phyloP scores from a whole-genome alignment of 345 rosid species.

The Euphorbia lathyris region DNA sequence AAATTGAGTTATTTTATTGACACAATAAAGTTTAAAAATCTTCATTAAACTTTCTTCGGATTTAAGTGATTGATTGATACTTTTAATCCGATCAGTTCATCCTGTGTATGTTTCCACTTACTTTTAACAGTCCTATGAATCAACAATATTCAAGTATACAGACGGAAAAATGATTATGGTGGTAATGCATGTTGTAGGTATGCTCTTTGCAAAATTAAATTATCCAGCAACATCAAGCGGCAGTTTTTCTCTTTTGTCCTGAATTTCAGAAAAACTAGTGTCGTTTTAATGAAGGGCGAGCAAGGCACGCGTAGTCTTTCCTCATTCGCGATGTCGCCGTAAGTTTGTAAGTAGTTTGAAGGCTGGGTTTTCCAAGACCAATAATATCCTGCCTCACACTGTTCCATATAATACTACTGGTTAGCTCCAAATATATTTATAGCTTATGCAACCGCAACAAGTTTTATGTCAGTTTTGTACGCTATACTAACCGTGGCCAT shows the following conservation, averaged over 20 bases:
- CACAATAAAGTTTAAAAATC: too few species aligned
- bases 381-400: constrained; percentile 81
- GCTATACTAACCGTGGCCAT: constrained; percentile 68
- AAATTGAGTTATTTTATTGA: too few species aligned
- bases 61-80: too few species aligned
- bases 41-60: too few species aligned
- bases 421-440: constrained; percentile 15
- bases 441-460: neutral
- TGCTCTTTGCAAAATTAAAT: neutral
- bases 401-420: constrained; percentile 18
- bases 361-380: constrained; percentile 65
- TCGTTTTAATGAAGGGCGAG: constrained; percentile 58
- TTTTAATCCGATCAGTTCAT: too few species aligned
- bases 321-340: constrained; percentile 58
- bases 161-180: too few species aligned
- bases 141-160: too few species aligned
- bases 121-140: neutral
- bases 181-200: too few species aligned
- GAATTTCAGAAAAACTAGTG: constrained; percentile 24
- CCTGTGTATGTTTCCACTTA: too few species aligned
- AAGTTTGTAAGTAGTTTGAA: constrained; percentile 61
- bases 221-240: neutral
- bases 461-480: neutral
- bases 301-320: constrained; percentile 67
- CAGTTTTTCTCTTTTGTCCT: neutral